Evolutionary conservation across 2,329 filamentous ascomycete genomes (phyloP).

Genomic region (Stromatinia cepivora): DNA sequence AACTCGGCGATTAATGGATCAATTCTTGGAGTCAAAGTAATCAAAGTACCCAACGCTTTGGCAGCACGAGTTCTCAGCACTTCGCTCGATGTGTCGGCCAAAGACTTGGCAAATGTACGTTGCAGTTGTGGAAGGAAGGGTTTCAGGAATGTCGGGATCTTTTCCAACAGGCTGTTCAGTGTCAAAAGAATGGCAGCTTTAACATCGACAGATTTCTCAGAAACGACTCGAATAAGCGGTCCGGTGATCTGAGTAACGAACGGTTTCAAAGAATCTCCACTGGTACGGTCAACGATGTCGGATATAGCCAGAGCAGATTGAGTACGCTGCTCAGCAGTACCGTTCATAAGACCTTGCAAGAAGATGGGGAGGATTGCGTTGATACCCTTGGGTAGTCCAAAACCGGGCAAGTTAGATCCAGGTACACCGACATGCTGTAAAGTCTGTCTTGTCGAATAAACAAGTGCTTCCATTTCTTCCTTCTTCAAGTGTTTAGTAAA

Average conservation of each 20-base stretch:
- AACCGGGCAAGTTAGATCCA: constrained; percentile 82
- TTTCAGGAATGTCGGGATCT: constrained; percentile 93
- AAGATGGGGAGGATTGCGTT: constrained; percentile 96
- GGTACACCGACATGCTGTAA: constrained; percentile 86
- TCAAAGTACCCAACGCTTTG: constrained; percentile 90
- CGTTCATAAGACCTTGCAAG: constrained; percentile 96
- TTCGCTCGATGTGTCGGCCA: constrained; percentile 91
- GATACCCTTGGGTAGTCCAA: constrained; percentile 93
- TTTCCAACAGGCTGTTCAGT: constrained; percentile 91
- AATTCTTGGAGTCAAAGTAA: constrained; percentile 91
- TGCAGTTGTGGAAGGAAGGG: constrained; percentile 96
- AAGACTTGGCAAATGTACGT: constrained; percentile 91
- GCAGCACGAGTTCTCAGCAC: constrained; percentile 83
- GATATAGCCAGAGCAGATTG: constrained; percentile 91
- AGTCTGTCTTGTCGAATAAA: constrained; percentile 80
- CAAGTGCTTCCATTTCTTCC: constrained; percentile 96
- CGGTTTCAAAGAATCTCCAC: constrained; percentile 81
- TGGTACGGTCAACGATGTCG: constrained; percentile 92
- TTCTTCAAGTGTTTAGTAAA: constrained; percentile 90
- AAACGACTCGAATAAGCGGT: constrained; percentile 95
- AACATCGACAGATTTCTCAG: constrained; percentile 92
- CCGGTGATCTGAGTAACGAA: constrained; percentile 98
- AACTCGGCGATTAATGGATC: constrained; percentile 91
- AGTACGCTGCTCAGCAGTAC: constrained; percentile 85
- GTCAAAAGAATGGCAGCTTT: constrained; percentile 93